Base-by-base conservation (phyloP, 345 rosid species). In the Chamaenerion angustifolium region DNA sequence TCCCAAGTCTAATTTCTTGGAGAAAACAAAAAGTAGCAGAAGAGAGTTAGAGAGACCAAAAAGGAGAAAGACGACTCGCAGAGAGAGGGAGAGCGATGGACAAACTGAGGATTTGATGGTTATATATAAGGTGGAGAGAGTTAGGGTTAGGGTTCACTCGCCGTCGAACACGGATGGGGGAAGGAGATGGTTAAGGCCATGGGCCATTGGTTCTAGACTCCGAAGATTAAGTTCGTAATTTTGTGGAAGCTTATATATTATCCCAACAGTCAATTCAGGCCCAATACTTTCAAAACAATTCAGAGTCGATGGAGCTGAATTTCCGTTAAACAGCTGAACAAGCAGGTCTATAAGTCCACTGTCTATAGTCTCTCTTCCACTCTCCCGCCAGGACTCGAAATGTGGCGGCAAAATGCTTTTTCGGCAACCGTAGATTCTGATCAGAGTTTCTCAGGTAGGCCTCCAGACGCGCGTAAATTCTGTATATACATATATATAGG, bases 401-500 rank as follows among this genome's bases (percentile, higher is more conserved):
- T 81, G 85, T 77, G 81, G 90, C 76, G 76, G 81, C 95, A 52
- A 65, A 70, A 62, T 25, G 25, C 35, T 48, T 51, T 52, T 14
- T 64, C 66, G 70, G 87, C 66, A 57, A 59, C 46, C 64, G 27
- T 35, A 16, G 84, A 72, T 66, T 78, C 84, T 27, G 89, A 76
- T 61, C 82, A 66, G 63, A 86, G 86, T 71, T 63, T 86, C 56
- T 83, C 93, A 6, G 95, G 93, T 80, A 74, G 64, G n/a, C 31
- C 27, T 23, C 27, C 2, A 23, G 2, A 23, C 27, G 27, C 27
- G 27, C 27, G 27, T 23, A 23, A 23, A 23, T 23, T 23, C 27
- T 23, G 5, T 23, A 2, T 23, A 23, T 5, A n/a, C n/a, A n/a
- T n/a, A n/a, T n/a, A n/a, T n/a, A n/a, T n/a, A 31, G 1, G 37